phyloP scores from a whole-genome alignment of 768 basidiomycete species.

The Psilocybe tampanensis region DNA sequence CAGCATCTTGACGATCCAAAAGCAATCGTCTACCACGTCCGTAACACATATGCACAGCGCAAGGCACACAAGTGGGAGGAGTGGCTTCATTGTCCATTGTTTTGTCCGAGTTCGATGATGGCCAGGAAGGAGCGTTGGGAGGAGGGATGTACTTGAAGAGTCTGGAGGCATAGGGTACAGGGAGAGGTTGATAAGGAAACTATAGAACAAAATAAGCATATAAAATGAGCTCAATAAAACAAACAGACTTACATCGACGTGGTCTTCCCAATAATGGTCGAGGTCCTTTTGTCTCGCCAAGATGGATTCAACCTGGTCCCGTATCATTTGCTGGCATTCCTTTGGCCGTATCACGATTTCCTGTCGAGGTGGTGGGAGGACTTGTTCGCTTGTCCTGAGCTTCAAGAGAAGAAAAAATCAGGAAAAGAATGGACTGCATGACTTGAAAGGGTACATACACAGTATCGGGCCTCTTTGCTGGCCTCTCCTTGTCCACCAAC shows the following conservation, averaged over 20 bases:
- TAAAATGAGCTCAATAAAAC: not conserved
- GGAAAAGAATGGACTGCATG: constrained; percentile 6
- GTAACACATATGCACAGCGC: constrained; percentile 69
- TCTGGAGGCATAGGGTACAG: constrained; percentile 58
- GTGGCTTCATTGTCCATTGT: constrained; percentile 30
- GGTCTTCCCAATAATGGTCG: constrained; percentile 87
- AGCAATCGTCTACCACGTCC: constrained; percentile 83
- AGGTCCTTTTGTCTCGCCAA: constrained; percentile 66
- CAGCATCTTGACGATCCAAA: constrained; percentile 66
- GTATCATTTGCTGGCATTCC: constrained; percentile 65
- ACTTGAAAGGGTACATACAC: constrained; percentile 21
- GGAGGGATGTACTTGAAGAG: constrained; percentile 66
- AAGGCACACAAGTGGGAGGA: constrained; percentile 26
- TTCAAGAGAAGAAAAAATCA: constrained; percentile 36
- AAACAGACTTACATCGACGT: constrained; percentile 68
- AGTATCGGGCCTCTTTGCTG: constrained; percentile 57
- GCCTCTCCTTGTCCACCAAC: constrained; percentile 70
- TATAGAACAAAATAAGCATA: constrained; percentile 29
- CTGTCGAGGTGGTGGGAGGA: constrained; percentile 40
- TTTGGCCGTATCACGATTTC: constrained; percentile 62
- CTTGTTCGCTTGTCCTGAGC: constrained; percentile 49
- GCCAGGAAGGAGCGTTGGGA: constrained; percentile 34
- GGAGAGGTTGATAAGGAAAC: constrained; percentile 73
- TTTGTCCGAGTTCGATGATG: constrained; percentile 27
- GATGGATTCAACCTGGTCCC: constrained; percentile 62